Base-by-base conservation (phyloP, 2,329 filamentous ascomycete genomes). In the Scopulariopsis brevicaulis region DNA sequence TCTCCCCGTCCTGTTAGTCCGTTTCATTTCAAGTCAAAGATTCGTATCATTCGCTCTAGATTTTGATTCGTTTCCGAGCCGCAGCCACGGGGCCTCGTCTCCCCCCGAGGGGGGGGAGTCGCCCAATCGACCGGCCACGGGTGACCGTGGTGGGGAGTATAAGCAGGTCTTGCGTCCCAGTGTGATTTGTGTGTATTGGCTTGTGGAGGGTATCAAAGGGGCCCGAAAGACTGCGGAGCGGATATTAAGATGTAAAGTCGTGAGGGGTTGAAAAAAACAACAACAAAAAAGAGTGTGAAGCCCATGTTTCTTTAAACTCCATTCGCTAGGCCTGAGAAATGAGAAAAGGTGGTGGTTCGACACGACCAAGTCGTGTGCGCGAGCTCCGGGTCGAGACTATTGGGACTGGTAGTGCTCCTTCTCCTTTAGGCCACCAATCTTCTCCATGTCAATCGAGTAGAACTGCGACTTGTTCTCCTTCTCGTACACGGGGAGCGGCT, bases 361-460 rank as follows among this genome's bases (percentile, higher is more conserved):
- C 22, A 50, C 4, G 20, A n/a, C n/a, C 5, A 24, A 50, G 46
- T 22, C 10, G n/a, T 20, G 46, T 11, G n/a, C 18, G 4, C 54
- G 11, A 46, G 20, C 12, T 32, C 28, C 28, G 28, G 28, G 28
- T 11, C 11, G 50, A 46, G 34, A 1, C 35, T 71, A 72, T 65
- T 70, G 69, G 64, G 70, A 72, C 59, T 68, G 61, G 58, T 63
- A 64, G 63, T 71, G 72, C 64, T 87, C 82, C 79, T 96, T 96
- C 79, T 97, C 94, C 74, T 92, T 95, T 64, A 97, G 77, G 15
- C 94, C 94, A 56, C 94, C 94, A 69, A 97, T 95, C 63, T 90
- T 84, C 65, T 97, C 89, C 70, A 99, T 88, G 70, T 99, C 93
- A 65, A 99, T 84, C 3, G 91, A 94, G 71, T 96, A 89, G 75